A percentile compares a stretch with the other conserved stretches of the same genome.
Conservation (phyloP, 352 stramenopile genomes). For the Pelagophyceae sp. region DNA sequence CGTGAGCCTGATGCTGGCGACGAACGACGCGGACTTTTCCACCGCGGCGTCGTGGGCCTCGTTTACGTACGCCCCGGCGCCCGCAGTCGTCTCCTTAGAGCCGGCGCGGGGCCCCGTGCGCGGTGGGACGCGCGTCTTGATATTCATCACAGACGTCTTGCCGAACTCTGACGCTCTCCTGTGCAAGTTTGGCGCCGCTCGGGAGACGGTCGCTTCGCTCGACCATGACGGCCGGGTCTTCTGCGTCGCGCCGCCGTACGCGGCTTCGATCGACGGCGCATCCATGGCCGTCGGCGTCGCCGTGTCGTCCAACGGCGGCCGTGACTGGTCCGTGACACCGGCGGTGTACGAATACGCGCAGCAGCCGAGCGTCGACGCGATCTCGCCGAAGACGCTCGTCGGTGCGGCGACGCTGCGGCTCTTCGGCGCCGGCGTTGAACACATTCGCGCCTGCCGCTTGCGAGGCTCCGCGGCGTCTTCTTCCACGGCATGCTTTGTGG, state of each 20-base stretch:
- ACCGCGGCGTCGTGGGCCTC: background rate
- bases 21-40: background rate
- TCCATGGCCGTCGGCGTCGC: background rate
- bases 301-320: conserved; percentile 20
- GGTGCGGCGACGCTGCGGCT: background rate
- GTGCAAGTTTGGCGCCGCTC: background rate
- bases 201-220: background rate
- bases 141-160: background rate
- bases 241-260: conserved; percentile 9
- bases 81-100: background rate
- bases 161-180: background rate
- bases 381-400: background rate
- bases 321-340: conserved; percentile 1
- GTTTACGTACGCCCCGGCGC: background rate
- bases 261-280: background rate
- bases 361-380: background rate
- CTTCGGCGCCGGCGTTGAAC: background rate
- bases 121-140: background rate
- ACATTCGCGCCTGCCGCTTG: background rate
- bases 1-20: background rate
- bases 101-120: background rate
- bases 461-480: no score
- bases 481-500: background rate
- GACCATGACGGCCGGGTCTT: background rate
- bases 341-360: background rate